Percentiles rank a stretch among this genome's conserved stretches.
Conservation (phyloP, 1,284 basidiomycete genomes). For the Apiotrichum porosum region DNA sequence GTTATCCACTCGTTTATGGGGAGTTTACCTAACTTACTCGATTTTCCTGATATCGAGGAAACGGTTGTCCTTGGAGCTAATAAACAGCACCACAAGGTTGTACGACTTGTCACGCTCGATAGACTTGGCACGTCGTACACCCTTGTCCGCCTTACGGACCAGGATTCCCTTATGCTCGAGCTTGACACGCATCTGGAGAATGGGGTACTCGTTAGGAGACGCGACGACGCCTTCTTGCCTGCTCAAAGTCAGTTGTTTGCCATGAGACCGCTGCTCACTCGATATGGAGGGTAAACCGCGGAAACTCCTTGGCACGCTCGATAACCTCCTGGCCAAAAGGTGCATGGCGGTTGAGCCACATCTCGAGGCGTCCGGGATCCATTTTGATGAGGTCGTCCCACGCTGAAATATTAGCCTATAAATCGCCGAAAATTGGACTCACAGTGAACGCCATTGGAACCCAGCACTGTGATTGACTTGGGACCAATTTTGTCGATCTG, state of each 20-base stretch:
- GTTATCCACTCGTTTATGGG: too few relatives aligned
- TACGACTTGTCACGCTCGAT: conserved; percentile 2
- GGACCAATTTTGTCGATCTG: conserved; percentile 39
- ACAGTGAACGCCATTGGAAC: conserved; percentile 21
- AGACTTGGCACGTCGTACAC: background rate
- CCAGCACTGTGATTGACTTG: conserved; percentile 36
- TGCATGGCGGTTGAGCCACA: conserved; percentile 24
- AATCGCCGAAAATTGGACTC: background rate
- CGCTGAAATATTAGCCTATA: conserved; percentile 6
- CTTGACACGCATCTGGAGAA: conserved; percentile 1
- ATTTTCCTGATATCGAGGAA: conserved; percentile 13
- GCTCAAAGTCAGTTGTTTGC: background rate
- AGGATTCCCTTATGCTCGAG: conserved; percentile 3
- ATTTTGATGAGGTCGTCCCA: conserved; percentile 23
- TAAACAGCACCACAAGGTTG: conserved; percentile 15
- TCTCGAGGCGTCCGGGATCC: conserved; percentile 20
- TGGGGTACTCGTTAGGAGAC: background rate
- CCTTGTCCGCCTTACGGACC: background rate
- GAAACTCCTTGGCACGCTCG: conserved; percentile 15
- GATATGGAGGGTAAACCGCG: conserved; percentile 20
- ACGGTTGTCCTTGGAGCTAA: conserved; percentile 15
- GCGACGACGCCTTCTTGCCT: conserved; percentile 2
- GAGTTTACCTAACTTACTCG: too few relatives aligned
- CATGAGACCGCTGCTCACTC: conserved; percentile 6
- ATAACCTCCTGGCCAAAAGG: conserved; percentile 24